Percentiles rank a stretch among this genome's conserved stretches.
phyloP scores from a whole-genome alignment of 805 yeast species.

The Saturnispora galanensis region DNA sequence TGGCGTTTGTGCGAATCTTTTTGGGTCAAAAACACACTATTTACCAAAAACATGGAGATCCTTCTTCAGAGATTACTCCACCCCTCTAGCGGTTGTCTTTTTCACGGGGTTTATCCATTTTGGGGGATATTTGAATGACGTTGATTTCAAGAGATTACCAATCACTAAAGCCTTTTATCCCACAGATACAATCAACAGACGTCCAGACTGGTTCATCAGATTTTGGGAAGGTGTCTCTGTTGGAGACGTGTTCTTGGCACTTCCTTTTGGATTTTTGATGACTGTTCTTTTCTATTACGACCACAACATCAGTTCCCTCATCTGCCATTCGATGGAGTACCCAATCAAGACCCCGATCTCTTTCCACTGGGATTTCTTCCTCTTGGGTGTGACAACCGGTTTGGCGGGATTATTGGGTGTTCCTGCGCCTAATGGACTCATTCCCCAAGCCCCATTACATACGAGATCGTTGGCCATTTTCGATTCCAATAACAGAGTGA shows the following conservation, averaged over 20 bases:
- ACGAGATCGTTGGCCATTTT: constrained; percentile 65
- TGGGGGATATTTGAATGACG: constrained; percentile 60
- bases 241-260: constrained; percentile 73
- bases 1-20: constrained; percentile 52
- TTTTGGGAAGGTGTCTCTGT: constrained; percentile 63
- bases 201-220: constrained; percentile 67
- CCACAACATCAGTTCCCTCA: constrained; percentile 87
- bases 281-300: constrained; percentile 87
- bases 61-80: constrained; percentile 75
- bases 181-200: constrained; percentile 36
- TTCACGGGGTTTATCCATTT: constrained; percentile 92
- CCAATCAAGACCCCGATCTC: constrained; percentile 80
- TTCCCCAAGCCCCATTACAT: constrained; percentile 95
- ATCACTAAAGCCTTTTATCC: constrained; percentile 68
- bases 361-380: constrained; percentile 85
- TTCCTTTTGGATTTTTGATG: constrained; percentile 84
- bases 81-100: constrained; percentile 74
- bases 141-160: constrained; percentile 55
- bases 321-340: constrained; percentile 78
- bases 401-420: constrained; percentile 79
- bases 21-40: constrained; percentile 55
- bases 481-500: constrained; percentile 29
- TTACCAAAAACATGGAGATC: constrained; percentile 54
- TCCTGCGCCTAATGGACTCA: constrained; percentile 94
- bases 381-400: constrained; percentile 82